Base-by-base conservation (phyloP, 352 stramenopile species). In the Globisporangium ultimum region DNA sequence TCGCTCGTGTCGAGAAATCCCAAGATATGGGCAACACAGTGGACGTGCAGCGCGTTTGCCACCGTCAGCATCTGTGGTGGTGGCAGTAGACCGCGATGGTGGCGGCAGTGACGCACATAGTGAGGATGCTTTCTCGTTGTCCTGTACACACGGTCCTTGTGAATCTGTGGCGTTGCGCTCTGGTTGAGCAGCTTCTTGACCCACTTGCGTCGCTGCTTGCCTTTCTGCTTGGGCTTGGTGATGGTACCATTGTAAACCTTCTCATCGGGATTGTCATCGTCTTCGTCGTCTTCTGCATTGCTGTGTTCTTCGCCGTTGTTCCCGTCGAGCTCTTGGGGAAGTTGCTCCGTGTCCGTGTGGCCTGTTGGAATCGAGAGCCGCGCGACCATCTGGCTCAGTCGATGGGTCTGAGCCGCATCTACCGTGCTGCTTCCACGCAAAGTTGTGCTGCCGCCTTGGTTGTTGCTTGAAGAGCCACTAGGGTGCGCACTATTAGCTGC, bases 1-100 rank as follows among this genome's bases (percentile, higher is more conserved):
- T 80, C 65, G 0, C 58, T 55, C 5, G 61, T 49, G 7, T 61
- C 57, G 14, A 88, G 53, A 50, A 81, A 88, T 8, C 57, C 55
- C 18, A 88, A 60, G 46, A 88, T 60, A 13, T 47, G 40, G 36
- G 63, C 73, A 38, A 78, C 24, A 2, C 84, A 52, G 21, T 46
- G 34, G 11, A 66, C 42, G 42, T 72, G 62, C 9, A 63, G 42
- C 1, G 24, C n/a, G 49, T 50, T 68, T 4, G 53, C 45, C 28
- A 67, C 53, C 3, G 61, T 66, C 36, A 83, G 76, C 6, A 78
- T 20, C 11, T 32, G 11, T 15, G 66, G 68, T 14, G 72, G 60
- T 34, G 47, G 43, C 3, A 36, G 18, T 32, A 5, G 24, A 32
- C 24, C 24, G 5, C 24, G 24, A 32, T n/a, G n/a, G n/a, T 32